These are phyloP conservation scores for Albizia julibrissin DNA, from an alignment of 306 rosid genomes.

Conservation along the genomic window DNA sequence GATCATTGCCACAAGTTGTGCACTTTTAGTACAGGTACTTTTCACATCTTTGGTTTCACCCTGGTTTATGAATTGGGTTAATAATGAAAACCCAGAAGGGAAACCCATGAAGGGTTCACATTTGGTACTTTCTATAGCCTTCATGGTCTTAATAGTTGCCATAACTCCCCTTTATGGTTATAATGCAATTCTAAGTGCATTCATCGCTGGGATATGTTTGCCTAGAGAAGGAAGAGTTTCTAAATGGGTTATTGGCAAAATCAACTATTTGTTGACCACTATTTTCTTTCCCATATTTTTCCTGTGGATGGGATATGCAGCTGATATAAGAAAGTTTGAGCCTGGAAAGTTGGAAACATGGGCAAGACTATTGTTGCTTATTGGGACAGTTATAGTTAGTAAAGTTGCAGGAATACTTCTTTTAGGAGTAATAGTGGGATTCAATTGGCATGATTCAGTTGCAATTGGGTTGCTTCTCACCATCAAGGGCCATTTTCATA, in stretches of 20 bases:
- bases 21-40: slow-evolving; percentile 48
- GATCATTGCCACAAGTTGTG: slow-evolving; percentile 33
- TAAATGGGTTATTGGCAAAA: slow-evolving; percentile 74
- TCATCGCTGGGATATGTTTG: slow-evolving; percentile 77
- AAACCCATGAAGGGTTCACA: slow-evolving; percentile 88
- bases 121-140: slow-evolving; percentile 74
- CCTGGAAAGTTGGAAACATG: slow-evolving; percentile 48
- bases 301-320: slow-evolving; percentile 93
- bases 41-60: slow-evolving; percentile 72
- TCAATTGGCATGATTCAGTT: slow-evolving; percentile 81
- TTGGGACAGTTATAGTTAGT: slow-evolving; percentile 48
- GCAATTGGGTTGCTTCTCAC: slow-evolving; percentile 83
- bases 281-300: slow-evolving; percentile 84
- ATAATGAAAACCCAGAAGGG: slow-evolving; percentile 94
- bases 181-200: slow-evolving; percentile 78
- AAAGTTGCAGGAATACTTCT: slow-evolving; percentile 72
- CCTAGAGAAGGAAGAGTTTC: slow-evolving; percentile 90
- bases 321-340: slow-evolving; percentile 46
- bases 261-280: slow-evolving; percentile 67
- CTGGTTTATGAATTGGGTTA: slow-evolving; percentile 74
- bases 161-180: slow-evolving; percentile 59
- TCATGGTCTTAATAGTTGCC: slow-evolving; percentile 63
- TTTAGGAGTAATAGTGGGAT: slow-evolving; percentile 70
- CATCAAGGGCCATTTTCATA: slow-evolving; percentile 88
- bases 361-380: slow-evolving; percentile 47